These are phyloP conservation scores for Ceratocystiopsis sp. DNA, from an alignment of 2,329 filamentous ascomycete species.

Conservation along the genomic window DNA sequence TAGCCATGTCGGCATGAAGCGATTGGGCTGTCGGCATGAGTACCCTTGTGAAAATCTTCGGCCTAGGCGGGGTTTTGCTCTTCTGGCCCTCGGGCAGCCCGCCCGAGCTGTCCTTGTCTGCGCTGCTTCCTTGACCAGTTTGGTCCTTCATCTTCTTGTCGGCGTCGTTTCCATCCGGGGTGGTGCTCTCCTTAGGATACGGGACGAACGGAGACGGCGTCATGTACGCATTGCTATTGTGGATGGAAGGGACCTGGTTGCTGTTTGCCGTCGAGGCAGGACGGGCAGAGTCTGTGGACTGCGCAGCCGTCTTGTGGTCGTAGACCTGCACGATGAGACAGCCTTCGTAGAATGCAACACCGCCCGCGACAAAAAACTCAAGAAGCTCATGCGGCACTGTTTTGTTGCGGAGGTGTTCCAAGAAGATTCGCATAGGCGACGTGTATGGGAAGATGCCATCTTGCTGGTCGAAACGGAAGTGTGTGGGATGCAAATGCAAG, in stretches of 20 bases:
- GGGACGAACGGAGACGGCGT: constrained; percentile 77
- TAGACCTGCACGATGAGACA: constrained; percentile 91
- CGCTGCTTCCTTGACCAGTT: constrained; percentile 20
- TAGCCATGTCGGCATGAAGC: constrained; percentile 52
- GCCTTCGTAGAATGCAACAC: constrained; percentile 78
- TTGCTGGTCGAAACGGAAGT: constrained; percentile 88
- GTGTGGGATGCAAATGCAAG: constrained; percentile 66
- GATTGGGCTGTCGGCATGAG: constrained; percentile 70
- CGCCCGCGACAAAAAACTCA: constrained; percentile 52
- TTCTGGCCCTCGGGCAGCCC: constrained; percentile 28
- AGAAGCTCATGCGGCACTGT: constrained; percentile 85
- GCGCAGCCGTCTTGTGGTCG: constrained; percentile 55
- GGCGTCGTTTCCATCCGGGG: constrained; percentile 11
- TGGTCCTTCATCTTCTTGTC: constrained; percentile 22
- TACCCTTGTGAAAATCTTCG: constrained; percentile 59
- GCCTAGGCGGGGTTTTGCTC: constrained; percentile 32
- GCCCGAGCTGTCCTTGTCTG: constrained; percentile 37
- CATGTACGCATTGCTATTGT: constrained; percentile 80
- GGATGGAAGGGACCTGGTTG: constrained; percentile 61
- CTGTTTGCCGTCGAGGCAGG: constrained; percentile 41
- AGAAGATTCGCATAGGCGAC: constrained; percentile 69
- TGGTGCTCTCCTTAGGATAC: constrained; percentile 41
- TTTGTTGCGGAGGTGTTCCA: constrained; percentile 59
- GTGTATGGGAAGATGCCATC: constrained; percentile 85
- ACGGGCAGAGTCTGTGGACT: constrained; percentile 40